Conservation (phyloP, 2,329 filamentous ascomycete species). For the Xylaria digitata region DNA sequence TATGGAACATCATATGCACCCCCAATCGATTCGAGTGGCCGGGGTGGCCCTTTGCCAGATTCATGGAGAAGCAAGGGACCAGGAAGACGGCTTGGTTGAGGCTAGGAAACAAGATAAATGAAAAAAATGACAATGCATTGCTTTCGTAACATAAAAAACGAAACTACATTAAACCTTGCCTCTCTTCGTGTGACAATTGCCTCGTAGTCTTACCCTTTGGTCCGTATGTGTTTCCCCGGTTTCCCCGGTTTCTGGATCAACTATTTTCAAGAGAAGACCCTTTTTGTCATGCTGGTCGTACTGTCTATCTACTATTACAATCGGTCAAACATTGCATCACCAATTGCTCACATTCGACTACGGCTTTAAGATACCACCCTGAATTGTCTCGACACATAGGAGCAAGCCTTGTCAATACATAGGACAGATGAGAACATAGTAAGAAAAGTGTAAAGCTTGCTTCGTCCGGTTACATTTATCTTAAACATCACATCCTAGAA, state of each 20-base stretch:
- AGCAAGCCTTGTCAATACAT: too few species aligned
- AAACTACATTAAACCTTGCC: background rate
- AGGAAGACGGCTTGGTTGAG: constrained; percentile 70
- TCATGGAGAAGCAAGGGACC: constrained; percentile 72
- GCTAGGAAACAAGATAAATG: constrained; percentile 7
- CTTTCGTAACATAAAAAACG: background rate
- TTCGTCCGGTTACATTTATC: background rate
- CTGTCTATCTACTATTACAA: background rate
- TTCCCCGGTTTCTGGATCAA: too few species aligned
- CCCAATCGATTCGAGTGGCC: constrained; percentile 48
- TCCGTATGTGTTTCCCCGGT: too few species aligned
- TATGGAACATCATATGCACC: constrained; percentile 72
- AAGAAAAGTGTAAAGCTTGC: background rate
- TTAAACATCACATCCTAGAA: background rate
- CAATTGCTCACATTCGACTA: background rate
- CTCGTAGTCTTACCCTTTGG: background rate
- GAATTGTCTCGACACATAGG: background rate
- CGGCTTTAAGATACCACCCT: background rate
- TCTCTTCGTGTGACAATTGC: too few species aligned
- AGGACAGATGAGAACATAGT: background rate
- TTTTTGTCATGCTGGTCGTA: background rate
- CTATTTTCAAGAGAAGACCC: too few species aligned
- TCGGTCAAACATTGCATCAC: background rate
- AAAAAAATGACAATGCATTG: constrained; percentile 12
- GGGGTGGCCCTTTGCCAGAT: constrained; percentile 66